Evolutionary conservation across 2,329 filamentous ascomycete genomes (phyloP), one percentile per base, ranked within the genome.

Genomic region (Calonectria pseudoturangicola): DNA sequence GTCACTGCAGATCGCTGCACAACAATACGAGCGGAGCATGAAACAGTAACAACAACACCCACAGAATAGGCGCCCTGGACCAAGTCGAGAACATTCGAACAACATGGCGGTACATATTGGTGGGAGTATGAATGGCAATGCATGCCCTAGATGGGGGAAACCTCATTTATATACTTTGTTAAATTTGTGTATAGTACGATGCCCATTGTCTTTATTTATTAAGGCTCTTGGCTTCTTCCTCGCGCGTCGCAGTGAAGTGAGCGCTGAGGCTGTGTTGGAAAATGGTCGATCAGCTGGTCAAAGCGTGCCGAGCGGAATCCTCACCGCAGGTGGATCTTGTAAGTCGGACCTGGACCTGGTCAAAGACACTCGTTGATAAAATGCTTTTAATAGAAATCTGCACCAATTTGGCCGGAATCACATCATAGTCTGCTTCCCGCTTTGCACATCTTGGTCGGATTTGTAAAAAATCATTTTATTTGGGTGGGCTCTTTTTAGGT

Each of bases 331-430:
- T 8, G 33, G n/a, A 41, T 39, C 30, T 21, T 33, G 30, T 21
- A 58, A 15, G 30, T n/a, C 30, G 41, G 41, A 18, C 15, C 41
- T 18, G n/a, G 36, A 18, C 12, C 7, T 41, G 33, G n/a, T 36
- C 54, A 41, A 48, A 41, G 54, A 36, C 36, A 27, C 36, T 41
- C 1, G 21, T n/a, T n/a, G 54, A 27, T 18, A 27, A 60, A 60
- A 27, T 27, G 27, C 36, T 60, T 60, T 60, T 60, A 60, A 60
- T 60, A 60, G 54, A 60, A 60, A 27, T 16, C 33, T 39, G 54
- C 9, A 41, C 33, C 9, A 41, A 18, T n/a, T 25, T 9, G n/a
- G 21, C 21, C n/a, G 4, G 33, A 60, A 60, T 27, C 54, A 60
- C 36, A 41, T 16, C 54, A 60, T 41, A 10, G 21, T 4, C 33